These are phyloP conservation scores for Kregervanrija fluxuum DNA, from an alignment of 805 yeast genomes.

Conservation along the genomic window DNA sequence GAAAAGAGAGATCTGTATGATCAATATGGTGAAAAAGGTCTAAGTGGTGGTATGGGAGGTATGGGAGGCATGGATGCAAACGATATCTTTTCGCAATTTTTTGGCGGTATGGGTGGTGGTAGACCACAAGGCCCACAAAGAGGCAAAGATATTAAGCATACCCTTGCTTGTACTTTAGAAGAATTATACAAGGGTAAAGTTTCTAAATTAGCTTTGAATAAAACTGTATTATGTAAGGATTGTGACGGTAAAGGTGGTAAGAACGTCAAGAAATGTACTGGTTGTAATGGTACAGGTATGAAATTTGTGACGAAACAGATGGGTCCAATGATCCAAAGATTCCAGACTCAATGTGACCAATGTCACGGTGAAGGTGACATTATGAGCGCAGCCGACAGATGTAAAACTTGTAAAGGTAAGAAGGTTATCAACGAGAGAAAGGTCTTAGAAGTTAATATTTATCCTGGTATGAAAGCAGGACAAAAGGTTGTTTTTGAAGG, in stretches of 20 bases:
- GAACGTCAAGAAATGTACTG: slow-evolving; percentile 76
- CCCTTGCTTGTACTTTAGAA: slow-evolving; percentile 78
- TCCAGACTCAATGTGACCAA: slow-evolving; percentile 87
- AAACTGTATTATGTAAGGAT: slow-evolving; percentile 77
- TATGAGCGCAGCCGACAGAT: slow-evolving; percentile 78
- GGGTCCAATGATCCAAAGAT: slow-evolving; percentile 99
- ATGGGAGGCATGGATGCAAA: slow-evolving; percentile 45
- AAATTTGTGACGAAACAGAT: slow-evolving; percentile 91
- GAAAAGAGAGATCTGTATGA: slow-evolving; percentile 89
- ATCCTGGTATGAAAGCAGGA: slow-evolving; percentile 95
- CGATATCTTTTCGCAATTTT: slow-evolving; percentile 53
- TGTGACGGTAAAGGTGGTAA: slow-evolving; percentile 98
- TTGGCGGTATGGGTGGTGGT: slow-evolving; percentile 50
- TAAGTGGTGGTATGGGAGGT: slow-evolving; percentile 63
- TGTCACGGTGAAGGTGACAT: slow-evolving; percentile 93
- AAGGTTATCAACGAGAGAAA: slow-evolving; percentile 84
- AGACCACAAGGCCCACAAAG: slow-evolving; percentile 78
- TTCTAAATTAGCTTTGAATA: slow-evolving; percentile 88
- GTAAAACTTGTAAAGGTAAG: slow-evolving; percentile 83
- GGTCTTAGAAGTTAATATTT: slow-evolving; percentile 88
- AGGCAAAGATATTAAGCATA: slow-evolving; percentile 89
- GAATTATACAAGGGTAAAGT: slow-evolving; percentile 92
- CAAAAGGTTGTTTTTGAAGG: slow-evolving; percentile 87
- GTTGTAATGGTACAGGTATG: slow-evolving; percentile 89
- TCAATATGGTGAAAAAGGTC: slow-evolving; percentile 88